A percentile compares a stretch with the other conserved stretches of the same genome.
phyloP scores from a whole-genome alignment of 345 rosid species.

The Rubroshorea leprosula region DNA sequence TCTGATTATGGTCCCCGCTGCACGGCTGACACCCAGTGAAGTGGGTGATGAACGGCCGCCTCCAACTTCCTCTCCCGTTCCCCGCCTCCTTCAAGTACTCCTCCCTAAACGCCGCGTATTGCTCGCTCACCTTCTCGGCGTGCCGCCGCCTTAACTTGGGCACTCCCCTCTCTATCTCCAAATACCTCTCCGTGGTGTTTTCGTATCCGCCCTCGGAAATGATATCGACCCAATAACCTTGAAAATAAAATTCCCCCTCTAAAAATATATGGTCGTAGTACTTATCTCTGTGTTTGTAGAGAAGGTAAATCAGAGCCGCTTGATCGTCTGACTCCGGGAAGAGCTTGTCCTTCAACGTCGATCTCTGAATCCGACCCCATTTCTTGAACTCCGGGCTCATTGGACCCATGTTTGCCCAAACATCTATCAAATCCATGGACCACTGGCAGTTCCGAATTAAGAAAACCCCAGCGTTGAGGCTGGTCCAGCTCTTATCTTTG shows the following conservation, averaged over 20 bases:
- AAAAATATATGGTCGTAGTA: slow-evolving; percentile 60
- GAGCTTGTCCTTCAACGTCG: slow-evolving; percentile 73
- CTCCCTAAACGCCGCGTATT: slow-evolving; percentile 63
- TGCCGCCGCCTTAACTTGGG: slow-evolving; percentile 55
- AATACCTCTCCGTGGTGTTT: slow-evolving; percentile 52
- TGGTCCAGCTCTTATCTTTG: slow-evolving; percentile 70
- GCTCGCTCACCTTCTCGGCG: slow-evolving; percentile 81
- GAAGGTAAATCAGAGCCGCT: slow-evolving; percentile 61
- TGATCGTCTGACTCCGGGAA: slow-evolving; percentile 92
- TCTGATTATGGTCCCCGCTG: slow-evolving; percentile 73
- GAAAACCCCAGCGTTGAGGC: slow-evolving; percentile 82
- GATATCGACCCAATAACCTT: slow-evolving; percentile 75
- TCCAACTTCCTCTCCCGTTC: slow-evolving; percentile 46
- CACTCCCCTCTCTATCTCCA: slow-evolving; percentile 44
- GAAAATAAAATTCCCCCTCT: slow-evolving; percentile 65
- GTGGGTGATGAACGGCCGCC: slow-evolving; percentile 85
- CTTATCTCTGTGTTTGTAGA: slow-evolving; percentile 40
- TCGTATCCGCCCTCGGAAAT: slow-evolving; percentile 36
- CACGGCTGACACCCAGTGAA: slow-evolving; percentile 98
- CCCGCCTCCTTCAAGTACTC: slow-evolving; percentile 42
- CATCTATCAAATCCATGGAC: slow-evolving; percentile 86
- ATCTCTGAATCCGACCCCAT: slow-evolving; percentile 70
- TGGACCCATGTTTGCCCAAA: slow-evolving; percentile 80
- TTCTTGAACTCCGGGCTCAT: slow-evolving; percentile 39
- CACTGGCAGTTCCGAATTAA: slow-evolving; percentile 88